Evolutionary conservation across 352 stramenopile genomes (phyloP).

Genomic region (Pythium periplocum): DNA sequence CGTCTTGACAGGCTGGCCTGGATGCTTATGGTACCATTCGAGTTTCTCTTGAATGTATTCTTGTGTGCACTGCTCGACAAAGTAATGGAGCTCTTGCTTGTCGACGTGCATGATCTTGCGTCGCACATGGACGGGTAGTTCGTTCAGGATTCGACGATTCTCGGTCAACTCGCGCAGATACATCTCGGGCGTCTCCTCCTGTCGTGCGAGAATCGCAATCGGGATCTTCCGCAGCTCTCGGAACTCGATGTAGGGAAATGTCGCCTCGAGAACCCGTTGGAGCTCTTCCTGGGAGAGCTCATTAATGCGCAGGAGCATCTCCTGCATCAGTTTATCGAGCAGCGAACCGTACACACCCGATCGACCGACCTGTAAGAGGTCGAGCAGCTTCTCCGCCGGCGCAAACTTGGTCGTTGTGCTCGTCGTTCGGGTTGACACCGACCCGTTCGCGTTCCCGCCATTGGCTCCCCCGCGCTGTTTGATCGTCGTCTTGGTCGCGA

Average conservation of each 20-base stretch:
- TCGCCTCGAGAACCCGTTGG: slow-evolving; percentile 63
- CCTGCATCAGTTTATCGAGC: slow-evolving; percentile 53
- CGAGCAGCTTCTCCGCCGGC: slow-evolving; percentile 68
- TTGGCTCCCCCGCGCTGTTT: slow-evolving; percentile 3
- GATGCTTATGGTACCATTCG: slow-evolving; percentile 62
- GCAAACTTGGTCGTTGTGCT: slow-evolving; percentile 20
- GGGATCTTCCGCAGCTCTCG: slow-evolving; percentile 78
- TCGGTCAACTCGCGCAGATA: slow-evolving; percentile 80
- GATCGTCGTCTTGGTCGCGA: slow-evolving; percentile 21
- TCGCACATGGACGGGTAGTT: slow-evolving; percentile 75
- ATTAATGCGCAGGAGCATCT: slow-evolving; percentile 72
- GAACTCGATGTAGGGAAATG: slow-evolving; percentile 87
- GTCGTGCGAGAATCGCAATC: slow-evolving; percentile 73
- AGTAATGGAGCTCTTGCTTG: slow-evolving; percentile 52
- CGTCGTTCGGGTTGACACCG: too few relatives aligned
- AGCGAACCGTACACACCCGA: slow-evolving; percentile 66
- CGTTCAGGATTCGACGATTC: slow-evolving; percentile 69
- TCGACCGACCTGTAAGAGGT: slow-evolving; percentile 61
- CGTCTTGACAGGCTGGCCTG: slow-evolving; percentile 12
- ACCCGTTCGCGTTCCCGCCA: background rate
- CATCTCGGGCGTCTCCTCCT: slow-evolving; percentile 71
- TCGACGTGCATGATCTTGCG: slow-evolving; percentile 82
- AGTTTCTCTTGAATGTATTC: slow-evolving; percentile 67
- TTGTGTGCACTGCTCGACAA: slow-evolving; percentile 71
- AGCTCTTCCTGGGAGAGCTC: slow-evolving; percentile 68